Conservation (phyloP, 2,329 filamentous ascomycete species). For the Venturia carpophila region DNA sequence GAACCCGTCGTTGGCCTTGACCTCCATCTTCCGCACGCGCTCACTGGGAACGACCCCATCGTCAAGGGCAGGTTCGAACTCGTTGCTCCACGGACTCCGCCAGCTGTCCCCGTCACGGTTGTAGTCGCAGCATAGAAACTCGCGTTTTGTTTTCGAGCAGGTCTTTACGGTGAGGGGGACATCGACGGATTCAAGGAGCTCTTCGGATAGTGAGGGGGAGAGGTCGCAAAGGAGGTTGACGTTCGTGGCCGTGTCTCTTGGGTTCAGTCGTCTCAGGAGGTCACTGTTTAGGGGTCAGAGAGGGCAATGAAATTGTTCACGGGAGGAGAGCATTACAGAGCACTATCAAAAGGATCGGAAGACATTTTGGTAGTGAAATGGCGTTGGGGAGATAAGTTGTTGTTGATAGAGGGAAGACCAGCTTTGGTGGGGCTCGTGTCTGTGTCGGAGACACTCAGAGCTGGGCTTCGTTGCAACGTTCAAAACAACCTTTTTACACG, state of each 20-base stretch:
- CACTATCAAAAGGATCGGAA: conserved; percentile 64
- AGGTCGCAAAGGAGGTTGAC: conserved; percentile 82
- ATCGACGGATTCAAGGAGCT: conserved; percentile 95
- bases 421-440: not conserved
- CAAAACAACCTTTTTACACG: not conserved
- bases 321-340: conserved; percentile 51
- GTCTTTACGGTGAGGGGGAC: conserved; percentile 82
- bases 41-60: conserved; percentile 38
- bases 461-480: not conserved
- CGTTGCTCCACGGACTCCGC: conserved; percentile 97
- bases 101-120: conserved; percentile 98
- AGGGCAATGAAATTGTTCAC: conserved; percentile 20
- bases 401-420: not conserved
- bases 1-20: conserved; percentile 79
- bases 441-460: not conserved
- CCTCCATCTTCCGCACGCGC: conserved; percentile 19
- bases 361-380: conserved; percentile 34
- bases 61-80: conserved; percentile 83
- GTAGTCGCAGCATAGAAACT: conserved; percentile 98
- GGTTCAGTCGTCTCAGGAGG: conserved; percentile 94
- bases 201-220: conserved; percentile 87
- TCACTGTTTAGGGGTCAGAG: conserved; percentile 42
- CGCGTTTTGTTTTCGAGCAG: conserved; percentile 80
- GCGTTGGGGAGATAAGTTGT: not conserved
- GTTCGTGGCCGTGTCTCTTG: conserved; percentile 81